Percentiles rank a stretch among this genome's conserved stretches.
Conservation (phyloP, 192 early-diverging fungal species). For the Coemansia sp. region DNA sequence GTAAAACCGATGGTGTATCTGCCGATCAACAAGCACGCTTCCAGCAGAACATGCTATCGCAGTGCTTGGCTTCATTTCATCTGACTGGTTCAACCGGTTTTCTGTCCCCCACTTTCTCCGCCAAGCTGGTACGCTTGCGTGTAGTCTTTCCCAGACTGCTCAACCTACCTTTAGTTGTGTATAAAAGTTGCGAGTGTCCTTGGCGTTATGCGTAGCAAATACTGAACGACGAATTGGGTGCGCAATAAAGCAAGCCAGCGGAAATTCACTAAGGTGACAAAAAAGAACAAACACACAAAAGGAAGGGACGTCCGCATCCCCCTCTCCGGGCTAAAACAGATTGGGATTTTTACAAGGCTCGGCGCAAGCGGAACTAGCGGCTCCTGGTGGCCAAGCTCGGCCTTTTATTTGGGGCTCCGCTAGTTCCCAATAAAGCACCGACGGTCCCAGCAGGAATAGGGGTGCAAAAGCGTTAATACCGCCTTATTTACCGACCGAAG, state of each 20-base stretch:
- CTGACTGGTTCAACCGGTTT: slow-evolving; percentile 1
- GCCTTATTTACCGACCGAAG: too few species aligned
- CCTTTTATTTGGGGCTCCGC: not conserved
- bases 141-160: not conserved
- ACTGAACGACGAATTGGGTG: not conserved
- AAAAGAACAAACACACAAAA: not conserved
- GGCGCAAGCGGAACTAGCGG: not conserved
- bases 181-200: not conserved
- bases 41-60: not conserved
- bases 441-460: not conserved
- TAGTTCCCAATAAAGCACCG: not conserved
- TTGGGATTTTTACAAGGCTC: not conserved
- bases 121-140: not conserved
- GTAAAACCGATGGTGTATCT: not conserved
- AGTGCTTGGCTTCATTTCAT: not conserved
- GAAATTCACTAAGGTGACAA: not conserved
- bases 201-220: not conserved
- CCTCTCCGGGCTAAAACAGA: not conserved
- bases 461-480: not conserved
- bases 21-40: not conserved
- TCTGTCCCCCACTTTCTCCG: not conserved
- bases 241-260: not conserved
- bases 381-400: not conserved
- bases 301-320: not conserved
- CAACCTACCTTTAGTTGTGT: not conserved